These are phyloP conservation scores for Auricularia cornea DNA, from an alignment of 768 basidiomycete species.

Conservation along the genomic window DNA sequence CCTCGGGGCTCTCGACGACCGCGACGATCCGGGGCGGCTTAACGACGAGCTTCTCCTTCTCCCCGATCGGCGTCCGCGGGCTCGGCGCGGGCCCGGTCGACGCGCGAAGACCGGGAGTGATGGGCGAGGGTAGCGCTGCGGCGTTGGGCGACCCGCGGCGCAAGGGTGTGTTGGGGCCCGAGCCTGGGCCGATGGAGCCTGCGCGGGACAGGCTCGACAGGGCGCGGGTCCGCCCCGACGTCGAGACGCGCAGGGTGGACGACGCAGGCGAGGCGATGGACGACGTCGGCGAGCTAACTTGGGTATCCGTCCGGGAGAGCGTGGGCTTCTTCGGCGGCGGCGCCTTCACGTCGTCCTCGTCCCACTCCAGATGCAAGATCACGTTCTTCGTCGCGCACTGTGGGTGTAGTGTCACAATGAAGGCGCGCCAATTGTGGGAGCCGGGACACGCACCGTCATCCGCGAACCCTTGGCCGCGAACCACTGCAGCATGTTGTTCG, in stretches of 20 bases:
- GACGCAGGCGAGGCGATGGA: constrained; percentile 13
- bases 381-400: constrained; percentile 86
- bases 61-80: neutral
- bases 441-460: constrained; percentile 65
- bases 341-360: constrained; percentile 45
- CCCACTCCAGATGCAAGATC: constrained; percentile 81
- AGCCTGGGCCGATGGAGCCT: neutral
- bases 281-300: constrained; percentile 1
- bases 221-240: neutral
- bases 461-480: constrained; percentile 85
- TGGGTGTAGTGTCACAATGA: neutral
- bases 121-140: neutral
- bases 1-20: constrained; percentile 78
- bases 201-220: neutral
- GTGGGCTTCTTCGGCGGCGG: constrained; percentile 4
- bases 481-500: constrained; percentile 90
- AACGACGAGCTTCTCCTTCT: constrained; percentile 32
- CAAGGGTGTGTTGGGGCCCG: neutral
- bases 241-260: neutral
- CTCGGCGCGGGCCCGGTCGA: neutral
- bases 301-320: neutral
- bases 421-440: neutral
- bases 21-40: constrained; percentile 77
- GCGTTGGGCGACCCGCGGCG: neutral
- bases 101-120: neutral